Evolutionary conservation across 2,329 filamentous ascomycete genomes (phyloP), one percentile per base, ranked within the genome.

Genomic region (Penicillium sp.): DNA sequence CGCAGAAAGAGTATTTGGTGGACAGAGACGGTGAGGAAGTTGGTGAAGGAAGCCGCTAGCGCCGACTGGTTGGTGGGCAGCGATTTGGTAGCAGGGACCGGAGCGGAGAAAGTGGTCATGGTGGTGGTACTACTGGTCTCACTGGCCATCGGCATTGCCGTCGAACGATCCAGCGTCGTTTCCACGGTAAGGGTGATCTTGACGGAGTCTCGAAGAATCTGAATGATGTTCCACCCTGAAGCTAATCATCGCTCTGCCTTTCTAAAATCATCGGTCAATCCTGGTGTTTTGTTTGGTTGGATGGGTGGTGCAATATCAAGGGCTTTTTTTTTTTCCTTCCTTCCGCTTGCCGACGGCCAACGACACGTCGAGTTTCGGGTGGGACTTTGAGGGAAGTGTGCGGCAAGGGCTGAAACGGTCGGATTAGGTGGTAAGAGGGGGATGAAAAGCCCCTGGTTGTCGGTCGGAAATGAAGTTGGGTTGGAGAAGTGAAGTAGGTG

Each of bases 1-100:
- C 91, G 87, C 63, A 93, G 83, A 75, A 84, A 92, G 59, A 95
- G 82, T 61, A 96, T 84, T 51, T 89, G 88, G 76, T 96, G 91
- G 56, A 92, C 82, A 61, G 87, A 81, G 54, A 92, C 83, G 53
- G 84, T 88, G 48, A 95, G 81, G 73, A 95, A 95, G 64, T 84
- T 81, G 54, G 81, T 81, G 72, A 95, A 91, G 44, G 84, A 81
- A 49, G 77, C 72, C 56, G 91, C 79, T 57, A 91, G 81, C 45
- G 75, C 67, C 67, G 78, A 63, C 74, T 82, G 73, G 40, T 74
- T 78, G 51, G 76, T 74, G 46, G 77, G 70, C 42, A 74, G 61
- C 53, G 68, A 69, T 56, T 63, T 64, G 50, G 72, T 70, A 51
- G 67, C 67, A 52, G 66, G 70, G 48, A 73, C 63, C 44, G 72